Evolutionary conservation across 305 asterid genomes (phyloP).

Genomic region (Fraxinus velutina): DNA sequence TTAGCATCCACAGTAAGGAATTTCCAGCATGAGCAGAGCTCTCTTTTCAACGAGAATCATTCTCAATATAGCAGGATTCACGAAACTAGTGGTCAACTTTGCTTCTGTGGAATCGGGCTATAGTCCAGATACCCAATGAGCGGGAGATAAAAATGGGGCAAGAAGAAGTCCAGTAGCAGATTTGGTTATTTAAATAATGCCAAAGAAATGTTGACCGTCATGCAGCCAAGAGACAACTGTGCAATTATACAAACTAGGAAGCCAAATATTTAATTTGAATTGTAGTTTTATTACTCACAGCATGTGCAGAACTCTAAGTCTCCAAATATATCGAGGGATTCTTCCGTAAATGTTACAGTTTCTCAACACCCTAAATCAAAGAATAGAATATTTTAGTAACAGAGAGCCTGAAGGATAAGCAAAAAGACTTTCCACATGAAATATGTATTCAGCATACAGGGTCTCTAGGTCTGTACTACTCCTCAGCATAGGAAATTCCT

Average conservation of each 20-base stretch:
- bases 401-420: conserved; percentile 14
- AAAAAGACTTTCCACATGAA: conserved; percentile 10
- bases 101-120: background rate
- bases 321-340: conserved; percentile 72
- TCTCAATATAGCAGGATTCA: background rate
- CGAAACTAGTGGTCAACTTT: background rate
- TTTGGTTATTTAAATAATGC: background rate
- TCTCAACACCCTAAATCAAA: conserved; percentile 61
- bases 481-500: conserved; percentile 63
- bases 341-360: conserved; percentile 75
- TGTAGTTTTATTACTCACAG: conserved; percentile 52
- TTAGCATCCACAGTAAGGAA: background rate
- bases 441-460: conserved; percentile 47
- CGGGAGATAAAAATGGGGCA: background rate
- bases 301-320: conserved; percentile 45
- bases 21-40: background rate
- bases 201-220: background rate
- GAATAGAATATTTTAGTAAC: conserved; percentile 25
- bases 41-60: background rate
- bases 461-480: conserved; percentile 49
- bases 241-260: background rate
- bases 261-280: background rate
- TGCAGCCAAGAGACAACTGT: conserved; percentile 10
- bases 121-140: background rate
- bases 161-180: background rate